phyloP scores from a whole-genome alignment of 768 basidiomycete species.

The Grammothele lineata region DNA sequence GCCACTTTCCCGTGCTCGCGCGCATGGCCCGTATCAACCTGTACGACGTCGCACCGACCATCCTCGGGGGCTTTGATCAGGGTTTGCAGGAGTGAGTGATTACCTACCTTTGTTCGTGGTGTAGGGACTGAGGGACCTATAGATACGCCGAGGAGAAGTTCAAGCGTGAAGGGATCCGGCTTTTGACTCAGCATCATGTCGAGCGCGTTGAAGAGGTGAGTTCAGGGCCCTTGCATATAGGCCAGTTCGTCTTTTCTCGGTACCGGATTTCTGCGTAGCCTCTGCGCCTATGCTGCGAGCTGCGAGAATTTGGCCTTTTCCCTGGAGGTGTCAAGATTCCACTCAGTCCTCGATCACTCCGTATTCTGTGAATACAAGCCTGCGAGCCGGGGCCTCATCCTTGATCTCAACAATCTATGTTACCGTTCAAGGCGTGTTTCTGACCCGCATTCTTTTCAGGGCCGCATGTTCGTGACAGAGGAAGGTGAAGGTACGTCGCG shows the following conservation, averaged over 20 bases:
- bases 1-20: slow-evolving; percentile 60
- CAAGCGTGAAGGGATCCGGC: slow-evolving; percentile 66
- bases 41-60: slow-evolving; percentile 77
- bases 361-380: too few relatives aligned
- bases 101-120: background rate
- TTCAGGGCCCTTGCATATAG: too few relatives aligned
- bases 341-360: too few relatives aligned
- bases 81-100: slow-evolving; percentile 50
- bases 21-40: slow-evolving; percentile 67
- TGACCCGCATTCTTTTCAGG: slow-evolving; percentile 32
- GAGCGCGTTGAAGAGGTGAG: slow-evolving; percentile 58
- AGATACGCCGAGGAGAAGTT: slow-evolving; percentile 72
- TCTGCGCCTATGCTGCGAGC: too few relatives aligned
- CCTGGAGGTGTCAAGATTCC: too few relatives aligned
- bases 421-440: background rate
- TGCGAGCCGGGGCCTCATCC: too few relatives aligned
- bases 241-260: too few relatives aligned
- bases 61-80: slow-evolving; percentile 72
- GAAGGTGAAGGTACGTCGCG: slow-evolving; percentile 55
- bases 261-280: too few relatives aligned
- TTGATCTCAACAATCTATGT: too few relatives aligned
- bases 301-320: too few relatives aligned
- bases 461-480: slow-evolving; percentile 65
- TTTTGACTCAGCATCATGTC: slow-evolving; percentile 72
- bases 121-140: background rate